Conservation (phyloP, 2,329 filamentous ascomycete genomes). For the Tolypocladium ophioglossoides region DNA sequence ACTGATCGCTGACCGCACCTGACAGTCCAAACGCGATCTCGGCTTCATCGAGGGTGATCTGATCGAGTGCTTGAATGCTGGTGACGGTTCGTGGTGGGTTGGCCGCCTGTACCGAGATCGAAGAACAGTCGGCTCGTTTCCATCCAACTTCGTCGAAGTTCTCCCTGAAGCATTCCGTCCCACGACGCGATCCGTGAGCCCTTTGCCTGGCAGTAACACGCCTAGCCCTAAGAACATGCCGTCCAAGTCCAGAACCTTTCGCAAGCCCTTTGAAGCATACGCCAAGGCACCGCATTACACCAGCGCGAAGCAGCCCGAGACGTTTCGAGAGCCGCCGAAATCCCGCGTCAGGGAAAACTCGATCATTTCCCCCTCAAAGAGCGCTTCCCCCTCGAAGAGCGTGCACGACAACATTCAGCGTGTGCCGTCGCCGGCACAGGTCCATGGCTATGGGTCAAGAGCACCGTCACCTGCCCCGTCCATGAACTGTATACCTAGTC, state of each 20-base stretch:
- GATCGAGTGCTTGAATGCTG: slow-evolving; percentile 96
- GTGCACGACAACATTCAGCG: slow-evolving; percentile 9
- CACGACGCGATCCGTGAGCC: slow-evolving; percentile 49
- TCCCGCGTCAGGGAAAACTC: slow-evolving; percentile 10
- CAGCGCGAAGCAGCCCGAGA: slow-evolving; percentile 49
- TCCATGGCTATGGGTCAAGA: slow-evolving; percentile 17
- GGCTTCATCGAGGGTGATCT: slow-evolving; percentile 96
- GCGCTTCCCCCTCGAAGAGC: slow-evolving; percentile 15
- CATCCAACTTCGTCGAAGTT: slow-evolving; percentile 93
- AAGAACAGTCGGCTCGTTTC: slow-evolving; percentile 84
- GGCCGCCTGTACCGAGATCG: slow-evolving; percentile 82
- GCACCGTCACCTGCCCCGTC: slow-evolving; percentile 18
- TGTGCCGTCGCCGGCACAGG: slow-evolving; percentile 11
- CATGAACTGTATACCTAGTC: slow-evolving; percentile 12
- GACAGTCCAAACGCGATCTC: slow-evolving; percentile 76
- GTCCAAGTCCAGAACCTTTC: slow-evolving; percentile 52
- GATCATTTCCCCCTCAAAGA: slow-evolving; percentile 17
- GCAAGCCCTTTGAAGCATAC: slow-evolving; percentile 58
- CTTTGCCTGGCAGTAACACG: slow-evolving; percentile 45
- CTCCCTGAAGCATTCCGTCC: slow-evolving; percentile 79
- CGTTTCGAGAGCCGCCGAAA: slow-evolving; percentile 35
- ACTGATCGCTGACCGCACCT: slow-evolving; percentile 10
- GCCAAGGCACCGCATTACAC: slow-evolving; percentile 56
- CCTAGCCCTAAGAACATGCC: slow-evolving; percentile 43
- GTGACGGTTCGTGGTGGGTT: slow-evolving; percentile 98